phyloP scores from a whole-genome alignment of 768 basidiomycete species.

The Pholiota molesta region DNA sequence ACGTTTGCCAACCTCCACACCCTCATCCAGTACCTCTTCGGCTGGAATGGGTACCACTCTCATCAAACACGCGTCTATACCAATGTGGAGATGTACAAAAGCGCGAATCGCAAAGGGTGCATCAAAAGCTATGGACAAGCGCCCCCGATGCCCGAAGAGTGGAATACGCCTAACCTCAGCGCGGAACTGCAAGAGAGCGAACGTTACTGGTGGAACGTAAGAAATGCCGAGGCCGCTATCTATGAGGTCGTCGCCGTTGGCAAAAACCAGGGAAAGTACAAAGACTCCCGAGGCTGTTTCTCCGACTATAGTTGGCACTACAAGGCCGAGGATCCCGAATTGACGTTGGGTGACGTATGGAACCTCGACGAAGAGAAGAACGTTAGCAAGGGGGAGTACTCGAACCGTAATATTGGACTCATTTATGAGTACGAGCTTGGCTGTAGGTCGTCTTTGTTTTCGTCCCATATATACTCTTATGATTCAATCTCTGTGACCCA shows the following conservation, averaged over 20 bases:
- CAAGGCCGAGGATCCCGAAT: conserved; percentile 14
- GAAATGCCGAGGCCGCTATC: conserved; percentile 12
- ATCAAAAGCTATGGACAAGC: conserved; percentile 18
- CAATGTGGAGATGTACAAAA: conserved; percentile 17
- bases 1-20: conserved; percentile 64
- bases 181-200: conserved; percentile 3
- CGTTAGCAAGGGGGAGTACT: conserved; percentile 12
- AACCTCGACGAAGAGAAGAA: conserved; percentile 13
- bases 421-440: conserved; percentile 17
- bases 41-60: conserved; percentile 23
- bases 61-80: conserved; percentile 16
- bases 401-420: conserved; percentile 13
- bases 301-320: conserved; percentile 13
- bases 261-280: conserved; percentile 4
- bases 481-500: neutral
- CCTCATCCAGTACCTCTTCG: conserved; percentile 65
- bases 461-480: neutral
- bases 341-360: conserved; percentile 14
- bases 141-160: conserved; percentile 7
- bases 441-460: conserved; percentile 3
- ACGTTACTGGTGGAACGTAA: conserved; percentile 6
- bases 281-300: conserved; percentile 3
- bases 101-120: conserved; percentile 6
- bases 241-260: conserved; percentile 17
- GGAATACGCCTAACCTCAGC: neutral